A percentile compares a stretch with the other conserved stretches of the same genome.
Conservation (phyloP, 495 filamentous ascomycete species). For the Aspergillus heteromorphus region DNA sequence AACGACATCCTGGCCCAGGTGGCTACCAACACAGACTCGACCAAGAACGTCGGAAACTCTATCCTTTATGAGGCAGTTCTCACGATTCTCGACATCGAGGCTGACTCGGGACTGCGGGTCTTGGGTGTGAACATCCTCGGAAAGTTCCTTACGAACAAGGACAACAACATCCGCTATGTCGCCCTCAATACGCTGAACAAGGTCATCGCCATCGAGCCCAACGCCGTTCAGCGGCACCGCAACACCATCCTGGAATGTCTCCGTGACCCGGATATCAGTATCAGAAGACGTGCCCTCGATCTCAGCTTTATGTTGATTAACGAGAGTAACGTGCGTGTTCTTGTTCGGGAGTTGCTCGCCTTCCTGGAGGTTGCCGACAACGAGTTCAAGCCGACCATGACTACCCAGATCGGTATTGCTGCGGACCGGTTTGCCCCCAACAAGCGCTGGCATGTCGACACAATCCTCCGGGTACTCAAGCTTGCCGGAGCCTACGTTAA, state of each 20-base stretch:
- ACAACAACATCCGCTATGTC: slow-evolving; percentile 99
- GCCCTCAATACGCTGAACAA: slow-evolving; percentile 96
- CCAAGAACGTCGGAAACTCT: slow-evolving; percentile 97
- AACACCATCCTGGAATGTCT: slow-evolving; percentile 97
- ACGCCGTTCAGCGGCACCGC: slow-evolving; percentile 92
- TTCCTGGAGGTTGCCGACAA: slow-evolving; percentile 96
- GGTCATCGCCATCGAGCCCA: slow-evolving; percentile 95
- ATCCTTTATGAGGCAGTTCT: slow-evolving; percentile 97
- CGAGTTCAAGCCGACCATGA: slow-evolving; percentile 98
- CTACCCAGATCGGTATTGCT: slow-evolving; percentile 92
- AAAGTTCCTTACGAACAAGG: slow-evolving; percentile 94
- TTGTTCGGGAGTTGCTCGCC: slow-evolving; percentile 86
- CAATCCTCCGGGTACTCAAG: slow-evolving; percentile 90
- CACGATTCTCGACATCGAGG: slow-evolving; percentile 96
- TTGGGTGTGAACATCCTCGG: slow-evolving; percentile 97
- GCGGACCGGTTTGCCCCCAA: slow-evolving; percentile 93
- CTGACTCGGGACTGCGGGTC: slow-evolving; percentile 87
- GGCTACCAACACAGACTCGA: slow-evolving; percentile 94
- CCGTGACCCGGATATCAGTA: slow-evolving; percentile 97
- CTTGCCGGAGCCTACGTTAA: slow-evolving; percentile 95
- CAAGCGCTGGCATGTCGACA: slow-evolving; percentile 97
- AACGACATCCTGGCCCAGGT: slow-evolving; percentile 98
- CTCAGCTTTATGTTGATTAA: slow-evolving; percentile 98
- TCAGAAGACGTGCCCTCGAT: slow-evolving; percentile 87
- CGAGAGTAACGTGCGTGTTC: slow-evolving; percentile 86